Percentiles rank a stretch among this genome's conserved stretches.
These are phyloP conservation scores for Wallemia mellicola DNA, from an alignment of 1,284 basidiomycete species.

Conservation along the genomic window DNA sequence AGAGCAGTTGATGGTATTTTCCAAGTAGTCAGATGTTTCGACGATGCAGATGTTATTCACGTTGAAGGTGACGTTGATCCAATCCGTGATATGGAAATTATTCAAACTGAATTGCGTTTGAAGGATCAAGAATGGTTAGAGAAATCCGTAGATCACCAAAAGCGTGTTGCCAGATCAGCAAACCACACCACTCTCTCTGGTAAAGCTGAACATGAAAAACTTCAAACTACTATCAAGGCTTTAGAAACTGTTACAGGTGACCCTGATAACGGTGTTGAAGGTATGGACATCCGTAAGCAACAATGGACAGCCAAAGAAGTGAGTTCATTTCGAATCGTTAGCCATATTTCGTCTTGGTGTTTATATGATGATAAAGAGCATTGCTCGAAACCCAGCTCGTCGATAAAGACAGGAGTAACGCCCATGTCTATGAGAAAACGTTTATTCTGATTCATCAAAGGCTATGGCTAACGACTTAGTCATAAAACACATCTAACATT, in stretches of 20 bases:
- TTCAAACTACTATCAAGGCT: conserved; percentile 68
- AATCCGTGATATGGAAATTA: conserved; percentile 89
- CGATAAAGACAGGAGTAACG: conserved; percentile 43
- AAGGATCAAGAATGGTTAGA: conserved; percentile 99
- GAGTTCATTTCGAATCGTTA: conserved; percentile 12
- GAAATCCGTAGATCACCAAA: conserved; percentile 53
- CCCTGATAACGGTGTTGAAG: conserved; percentile 15
- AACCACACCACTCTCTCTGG: conserved; percentile 62
- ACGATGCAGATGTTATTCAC: conserved; percentile 94
- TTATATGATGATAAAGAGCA: conserved; percentile 45
- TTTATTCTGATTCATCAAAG: conserved; percentile 20
- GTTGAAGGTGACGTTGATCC: conserved; percentile 97
- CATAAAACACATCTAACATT: conserved; percentile 3
- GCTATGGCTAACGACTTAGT: background rate
- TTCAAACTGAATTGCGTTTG: conserved; percentile 65
- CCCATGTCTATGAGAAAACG: conserved; percentile 30
- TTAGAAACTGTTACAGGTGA: conserved; percentile 42
- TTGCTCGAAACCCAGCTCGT: conserved; percentile 42
- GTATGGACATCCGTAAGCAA: conserved; percentile 73
- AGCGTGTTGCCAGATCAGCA: conserved; percentile 36
- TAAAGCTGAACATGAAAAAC: conserved; percentile 88
- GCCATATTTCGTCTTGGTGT: conserved; percentile 2
- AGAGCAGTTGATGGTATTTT: conserved; percentile 98
- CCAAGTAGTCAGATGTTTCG: conserved; percentile 91
- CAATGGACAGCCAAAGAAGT: conserved; percentile 97